Evolutionary conservation across 768 basidiomycete species (phyloP).

Genomic region (Tephrocybe sp.): DNA sequence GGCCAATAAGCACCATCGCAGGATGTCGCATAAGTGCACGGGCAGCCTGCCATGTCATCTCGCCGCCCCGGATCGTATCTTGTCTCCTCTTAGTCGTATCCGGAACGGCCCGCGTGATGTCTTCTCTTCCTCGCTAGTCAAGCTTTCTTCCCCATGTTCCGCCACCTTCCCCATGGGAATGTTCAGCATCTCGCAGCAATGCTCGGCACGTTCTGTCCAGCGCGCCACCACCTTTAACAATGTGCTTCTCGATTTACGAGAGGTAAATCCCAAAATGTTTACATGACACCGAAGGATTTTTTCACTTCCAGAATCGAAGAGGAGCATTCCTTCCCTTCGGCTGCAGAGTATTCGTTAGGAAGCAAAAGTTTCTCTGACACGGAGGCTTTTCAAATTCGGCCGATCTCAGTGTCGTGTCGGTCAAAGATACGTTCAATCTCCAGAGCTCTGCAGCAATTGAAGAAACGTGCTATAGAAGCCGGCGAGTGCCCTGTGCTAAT

Average conservation of each 20-base stretch:
- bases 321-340: background rate
- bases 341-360: background rate
- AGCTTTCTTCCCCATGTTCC: slow-evolving; percentile 8
- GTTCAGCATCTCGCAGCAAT: background rate
- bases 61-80: slow-evolving; percentile 10
- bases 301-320: slow-evolving; percentile 11
- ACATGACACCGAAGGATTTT: slow-evolving; percentile 14
- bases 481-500: background rate
- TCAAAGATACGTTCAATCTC: background rate
- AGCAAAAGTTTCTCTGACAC: slow-evolving; percentile 6
- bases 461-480: slow-evolving; percentile 6
- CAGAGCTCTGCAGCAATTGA: background rate
- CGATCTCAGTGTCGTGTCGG: background rate
- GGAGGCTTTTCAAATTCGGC: background rate
- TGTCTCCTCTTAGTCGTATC: slow-evolving; percentile 16
- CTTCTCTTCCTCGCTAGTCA: slow-evolving; percentile 15
- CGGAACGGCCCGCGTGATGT: slow-evolving; percentile 17
- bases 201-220: slow-evolving; percentile 7
- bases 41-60: slow-evolving; percentile 12
- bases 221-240: slow-evolving; percentile 13
- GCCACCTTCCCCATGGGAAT: slow-evolving; percentile 1
- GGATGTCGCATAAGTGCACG: slow-evolving; percentile 8
- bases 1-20: slow-evolving; percentile 13
- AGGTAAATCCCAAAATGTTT: slow-evolving; percentile 18
- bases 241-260: slow-evolving; percentile 4